Evolutionary conservation across 441 rosid genomes (phyloP).

Genomic region (Euphorbia celastroides): DNA sequence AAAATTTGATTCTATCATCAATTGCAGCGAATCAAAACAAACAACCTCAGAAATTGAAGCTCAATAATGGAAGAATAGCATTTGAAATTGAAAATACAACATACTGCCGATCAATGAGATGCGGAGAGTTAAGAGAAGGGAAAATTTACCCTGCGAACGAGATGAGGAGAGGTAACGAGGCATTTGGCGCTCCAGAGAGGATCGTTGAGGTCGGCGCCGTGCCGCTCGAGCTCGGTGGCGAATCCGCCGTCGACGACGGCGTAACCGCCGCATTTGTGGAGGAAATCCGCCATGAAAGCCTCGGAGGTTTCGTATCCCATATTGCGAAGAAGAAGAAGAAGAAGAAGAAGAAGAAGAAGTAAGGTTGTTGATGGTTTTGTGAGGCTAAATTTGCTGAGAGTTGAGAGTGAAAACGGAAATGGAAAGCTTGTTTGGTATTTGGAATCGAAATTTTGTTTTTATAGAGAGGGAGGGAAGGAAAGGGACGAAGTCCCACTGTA

Average conservation of each 20-base stretch:
- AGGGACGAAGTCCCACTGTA: not conserved
- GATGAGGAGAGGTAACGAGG: conserved; percentile 74
- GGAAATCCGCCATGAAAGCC: conserved; percentile 54
- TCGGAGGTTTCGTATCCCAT: conserved; percentile 35
- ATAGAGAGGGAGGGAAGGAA: not conserved
- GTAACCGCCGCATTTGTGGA: conserved; percentile 50
- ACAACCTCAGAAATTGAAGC: no score
- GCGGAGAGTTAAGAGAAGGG: not conserved
- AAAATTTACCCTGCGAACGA: conserved; percentile 48
- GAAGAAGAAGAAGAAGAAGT: no score
- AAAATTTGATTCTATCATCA: no score
- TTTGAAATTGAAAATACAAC: no score
- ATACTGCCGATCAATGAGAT: no score
- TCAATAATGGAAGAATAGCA: no score
- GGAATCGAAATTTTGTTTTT: not conserved
- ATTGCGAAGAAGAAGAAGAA: not conserved
- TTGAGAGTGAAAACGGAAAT: not conserved
- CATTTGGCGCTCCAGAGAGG: conserved; percentile 97
- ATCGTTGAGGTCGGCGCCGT: conserved; percentile 87
- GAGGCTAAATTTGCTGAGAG: not conserved
- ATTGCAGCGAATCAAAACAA: no score
- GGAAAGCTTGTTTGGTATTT: not conserved
- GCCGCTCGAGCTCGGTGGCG: conserved; percentile 83
- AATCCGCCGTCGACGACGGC: conserved; percentile 82
- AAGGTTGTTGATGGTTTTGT: no score